Percentiles rank a stretch among this genome's conserved stretches.
Evolutionary conservation across 495 filamentous ascomycete genomes (phyloP).

Genomic region (Penicillium desertorum): DNA sequence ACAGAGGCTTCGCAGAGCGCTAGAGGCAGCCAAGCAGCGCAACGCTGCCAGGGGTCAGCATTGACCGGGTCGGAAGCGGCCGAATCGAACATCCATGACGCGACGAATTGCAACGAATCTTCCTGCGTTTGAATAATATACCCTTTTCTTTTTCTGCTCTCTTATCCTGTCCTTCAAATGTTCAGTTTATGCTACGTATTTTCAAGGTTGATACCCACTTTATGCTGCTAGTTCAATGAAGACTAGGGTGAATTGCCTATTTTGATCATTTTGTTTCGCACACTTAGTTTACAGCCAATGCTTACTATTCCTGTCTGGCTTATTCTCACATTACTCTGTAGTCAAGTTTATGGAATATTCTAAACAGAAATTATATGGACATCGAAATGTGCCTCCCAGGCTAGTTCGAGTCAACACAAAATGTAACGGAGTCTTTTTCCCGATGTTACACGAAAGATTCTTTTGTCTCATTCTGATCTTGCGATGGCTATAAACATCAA

Average conservation of each 20-base stretch:
- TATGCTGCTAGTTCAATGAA: conserved; percentile 14
- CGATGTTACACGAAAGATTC: conserved; percentile 18
- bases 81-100: conserved; percentile 15
- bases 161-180: conserved; percentile 3
- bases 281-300: conserved; percentile 4
- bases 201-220: conserved; percentile 15
- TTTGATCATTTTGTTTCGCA: conserved; percentile 4
- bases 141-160: conserved; percentile 2
- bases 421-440: conserved; percentile 22
- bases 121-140: conserved; percentile 18
- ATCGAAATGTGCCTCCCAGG: not conserved
- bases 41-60: conserved; percentile 41
- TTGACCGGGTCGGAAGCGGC: conserved; percentile 7
- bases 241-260: conserved; percentile 9
- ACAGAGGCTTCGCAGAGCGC: conserved; percentile 46
- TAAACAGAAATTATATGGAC: not conserved
- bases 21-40: conserved; percentile 52
- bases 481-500: not conserved
- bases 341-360: not conserved
- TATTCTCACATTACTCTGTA: not conserved
- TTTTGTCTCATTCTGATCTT: not conserved
- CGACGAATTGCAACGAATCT: conserved; percentile 32
- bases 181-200: conserved; percentile 3
- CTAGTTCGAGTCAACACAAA: not conserved
- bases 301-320: not conserved